phyloP scores from a whole-genome alignment of 2,329 filamentous ascomycete species.

The Apiospora kogelbergensis region DNA sequence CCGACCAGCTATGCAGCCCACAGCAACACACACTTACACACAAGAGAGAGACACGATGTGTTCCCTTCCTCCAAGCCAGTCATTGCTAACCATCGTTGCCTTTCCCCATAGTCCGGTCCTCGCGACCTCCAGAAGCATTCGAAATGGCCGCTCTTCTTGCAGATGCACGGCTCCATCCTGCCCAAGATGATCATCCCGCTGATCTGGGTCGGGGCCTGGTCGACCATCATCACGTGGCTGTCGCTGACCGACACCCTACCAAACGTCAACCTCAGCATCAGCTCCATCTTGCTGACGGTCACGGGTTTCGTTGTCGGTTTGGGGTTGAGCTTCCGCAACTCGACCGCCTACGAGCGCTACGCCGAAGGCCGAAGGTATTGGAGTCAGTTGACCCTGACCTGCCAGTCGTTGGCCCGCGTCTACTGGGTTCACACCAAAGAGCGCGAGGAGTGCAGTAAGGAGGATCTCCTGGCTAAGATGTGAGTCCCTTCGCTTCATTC shows the following conservation, averaged over 20 bases:
- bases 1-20: slow-evolving; percentile 24
- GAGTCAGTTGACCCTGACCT: slow-evolving; percentile 60
- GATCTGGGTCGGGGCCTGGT: slow-evolving; percentile 62
- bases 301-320: slow-evolving; percentile 82
- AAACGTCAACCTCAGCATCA: slow-evolving; percentile 47
- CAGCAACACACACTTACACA: no score
- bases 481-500: slow-evolving; percentile 22
- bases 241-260: slow-evolving; percentile 37
- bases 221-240: slow-evolving; percentile 63
- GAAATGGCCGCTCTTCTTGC: slow-evolving; percentile 76
- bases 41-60: no score
- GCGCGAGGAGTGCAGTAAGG: slow-evolving; percentile 58
- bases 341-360: slow-evolving; percentile 73
- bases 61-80: no score
- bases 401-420: slow-evolving; percentile 68
- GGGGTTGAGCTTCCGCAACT: slow-evolving; percentile 74
- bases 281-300: slow-evolving; percentile 70
- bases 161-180: slow-evolving; percentile 71
- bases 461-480: slow-evolving; percentile 67
- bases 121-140: slow-evolving; percentile 55
- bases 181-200: slow-evolving; percentile 76
- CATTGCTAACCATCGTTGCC: no score
- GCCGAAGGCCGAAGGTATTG: slow-evolving; percentile 63
- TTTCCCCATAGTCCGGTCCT: no score
- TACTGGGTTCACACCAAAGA: slow-evolving; percentile 80